Base-by-base conservation (phyloP, 768 basidiomycete genomes). In the Boletus sp. region DNA sequence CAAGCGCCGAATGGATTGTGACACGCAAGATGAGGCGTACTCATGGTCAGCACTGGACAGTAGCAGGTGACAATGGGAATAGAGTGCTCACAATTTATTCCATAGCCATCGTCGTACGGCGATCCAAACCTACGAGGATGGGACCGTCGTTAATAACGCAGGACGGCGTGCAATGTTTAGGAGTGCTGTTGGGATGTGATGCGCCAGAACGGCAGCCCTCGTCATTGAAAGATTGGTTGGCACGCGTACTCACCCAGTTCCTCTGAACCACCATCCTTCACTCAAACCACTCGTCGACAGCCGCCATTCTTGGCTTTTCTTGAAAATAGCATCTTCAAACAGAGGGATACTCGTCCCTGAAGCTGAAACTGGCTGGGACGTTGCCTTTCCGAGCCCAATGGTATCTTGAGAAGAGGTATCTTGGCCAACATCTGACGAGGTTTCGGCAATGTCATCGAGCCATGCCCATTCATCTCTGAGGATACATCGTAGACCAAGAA, bases 201-300 rank as follows among this genome's bases (percentile, higher is more conserved):
- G 30, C 15, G 35, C 7, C n/a, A 3, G 11, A 37, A 44, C 8
- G 25, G 21, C 23, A 37, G 19, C 23, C 25, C 13, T 45, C 21
- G 14, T 29, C 1, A 30, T 29, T 27, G 7, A 35, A 25, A 23
- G 33, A 37, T 27, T 10, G 23, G 8, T 49, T 21, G 6, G 19
- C 47, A 15, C 5, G 37, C 17, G 15, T 32, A 58, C 81, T 55
- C 58, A 84, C 80, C 94, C 94, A 8, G 94, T 97, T 1, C 95
- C 94, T 45, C 83, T 82, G 75, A 97, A 98, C 37, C 87, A 75
- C 59, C 84, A 80, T 0, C 94, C 94, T 25, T 89, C 87, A 70
- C 88, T 93, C 59, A 97, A 70, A 7, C 88, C 93, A 71, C 91
- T 95, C 7, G 94, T 96, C 57, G 88, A 91, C 38, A 97, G 75